A percentile compares a stretch with the other conserved stretches of the same genome.
Conservation (phyloP, 176 grass and related monocot species). For the Aegilops speltoides region DNA sequence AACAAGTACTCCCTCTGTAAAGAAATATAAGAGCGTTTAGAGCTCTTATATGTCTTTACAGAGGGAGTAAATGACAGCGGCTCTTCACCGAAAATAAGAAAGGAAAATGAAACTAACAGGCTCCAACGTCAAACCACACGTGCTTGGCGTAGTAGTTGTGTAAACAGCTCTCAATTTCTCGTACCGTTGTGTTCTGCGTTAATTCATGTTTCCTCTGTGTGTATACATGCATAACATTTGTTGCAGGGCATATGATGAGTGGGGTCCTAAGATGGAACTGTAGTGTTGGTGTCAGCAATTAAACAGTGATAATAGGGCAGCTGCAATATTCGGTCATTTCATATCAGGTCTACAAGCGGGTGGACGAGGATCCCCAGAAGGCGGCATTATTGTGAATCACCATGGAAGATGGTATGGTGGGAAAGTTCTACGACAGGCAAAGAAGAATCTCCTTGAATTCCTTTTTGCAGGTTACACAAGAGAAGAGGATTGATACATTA, state of each 20-base stretch:
- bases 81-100: background rate
- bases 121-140: background rate
- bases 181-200: background rate
- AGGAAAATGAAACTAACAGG: background rate
- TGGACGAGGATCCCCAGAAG: constrained; percentile 40
- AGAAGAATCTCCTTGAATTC: constrained; percentile 22
- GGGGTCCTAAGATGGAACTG: constrained; percentile 16
- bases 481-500: constrained; percentile 10
- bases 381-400: constrained; percentile 23
- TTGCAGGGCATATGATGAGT: constrained; percentile 38
- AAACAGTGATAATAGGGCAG: constrained; percentile 45
- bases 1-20: too few species aligned
- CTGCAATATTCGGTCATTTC: constrained; percentile 38
- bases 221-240: constrained; percentile 1
- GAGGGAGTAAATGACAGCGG: background rate
- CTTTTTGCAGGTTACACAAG: constrained; percentile 26
- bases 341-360: constrained; percentile 49
- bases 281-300: constrained; percentile 33
- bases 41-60: too few species aligned
- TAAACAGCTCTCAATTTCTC: background rate
- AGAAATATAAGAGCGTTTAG: too few species aligned
- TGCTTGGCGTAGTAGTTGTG: background rate
- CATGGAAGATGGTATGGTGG: constrained; percentile 64
- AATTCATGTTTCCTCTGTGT: constrained; percentile 6
- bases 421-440: constrained; percentile 32